Percentiles rank a stretch among this genome's conserved stretches.
Conservation (phyloP, 1,284 basidiomycete genomes). For the Melampsora larici-populina region DNA sequence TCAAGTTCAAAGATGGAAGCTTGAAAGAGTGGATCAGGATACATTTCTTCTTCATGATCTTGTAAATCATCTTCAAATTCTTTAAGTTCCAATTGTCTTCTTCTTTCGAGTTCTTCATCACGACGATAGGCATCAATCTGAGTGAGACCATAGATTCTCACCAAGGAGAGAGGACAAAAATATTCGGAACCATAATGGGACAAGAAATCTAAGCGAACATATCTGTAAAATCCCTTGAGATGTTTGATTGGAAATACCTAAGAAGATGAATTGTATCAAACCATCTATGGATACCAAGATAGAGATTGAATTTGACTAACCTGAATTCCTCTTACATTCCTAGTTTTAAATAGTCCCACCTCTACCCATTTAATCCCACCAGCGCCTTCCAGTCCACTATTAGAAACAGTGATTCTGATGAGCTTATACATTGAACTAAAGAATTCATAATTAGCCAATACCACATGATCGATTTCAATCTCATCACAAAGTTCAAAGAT, state of each 20-base stretch:
- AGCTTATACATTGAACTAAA: slow-evolving; percentile 96
- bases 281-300: slow-evolving; percentile 1
- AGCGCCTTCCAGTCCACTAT: slow-evolving; percentile 47
- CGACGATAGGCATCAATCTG: slow-evolving; percentile 95
- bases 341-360: slow-evolving; percentile 71
- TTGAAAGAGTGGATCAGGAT: neutral
- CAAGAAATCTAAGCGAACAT: slow-evolving; percentile 88
- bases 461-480: slow-evolving; percentile 90
- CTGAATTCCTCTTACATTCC: slow-evolving; percentile 88
- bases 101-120: slow-evolving; percentile 60
- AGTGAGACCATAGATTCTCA: slow-evolving; percentile 91
- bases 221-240: slow-evolving; percentile 76
- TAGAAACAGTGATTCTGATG: slow-evolving; percentile 64
- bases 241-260: slow-evolving; percentile 65
- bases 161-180: slow-evolving; percentile 88
- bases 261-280: neutral
- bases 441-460: slow-evolving; percentile 95
- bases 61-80: slow-evolving; percentile 53
- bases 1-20: neutral
- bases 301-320: slow-evolving; percentile 57
- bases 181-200: slow-evolving; percentile 92
- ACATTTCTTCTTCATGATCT: slow-evolving; percentile 60
- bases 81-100: slow-evolving; percentile 47
- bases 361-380: slow-evolving; percentile 54
- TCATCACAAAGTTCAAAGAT: slow-evolving; percentile 96